These are phyloP conservation scores for Quercus aquifolioides DNA, from an alignment of 306 rosid species.

Conservation along the genomic window DNA sequence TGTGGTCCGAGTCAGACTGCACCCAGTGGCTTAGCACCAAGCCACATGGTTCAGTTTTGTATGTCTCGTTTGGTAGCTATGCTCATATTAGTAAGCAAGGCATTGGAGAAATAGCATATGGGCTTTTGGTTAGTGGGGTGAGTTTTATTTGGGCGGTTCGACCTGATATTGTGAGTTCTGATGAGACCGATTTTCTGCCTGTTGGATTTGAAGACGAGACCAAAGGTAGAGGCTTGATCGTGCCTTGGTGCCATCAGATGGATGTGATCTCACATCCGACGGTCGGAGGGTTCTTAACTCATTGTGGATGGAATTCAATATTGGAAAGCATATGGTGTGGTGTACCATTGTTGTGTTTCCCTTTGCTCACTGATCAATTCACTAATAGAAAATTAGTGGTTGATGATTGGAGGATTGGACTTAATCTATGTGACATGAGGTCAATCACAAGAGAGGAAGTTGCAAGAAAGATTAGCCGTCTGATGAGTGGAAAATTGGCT, in stretches of 20 bases:
- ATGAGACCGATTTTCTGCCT: not conserved
- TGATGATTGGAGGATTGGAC: constrained; percentile 39
- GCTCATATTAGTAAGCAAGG: not conserved
- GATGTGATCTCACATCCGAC: constrained; percentile 32
- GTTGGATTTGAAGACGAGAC: constrained; percentile 17
- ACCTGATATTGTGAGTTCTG: not conserved
- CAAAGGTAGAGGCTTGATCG: constrained; percentile 14
- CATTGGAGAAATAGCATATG: not conserved
- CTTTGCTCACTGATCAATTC: constrained; percentile 19
- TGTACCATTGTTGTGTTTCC: constrained; percentile 31
- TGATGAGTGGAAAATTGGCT: constrained; percentile 17
- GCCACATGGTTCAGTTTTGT: not conserved
- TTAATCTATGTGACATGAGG: constrained; percentile 26
- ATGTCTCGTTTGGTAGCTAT: constrained; percentile 1
- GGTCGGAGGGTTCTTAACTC: constrained; percentile 32
- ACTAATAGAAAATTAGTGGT: constrained; percentile 36
- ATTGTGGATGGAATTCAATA: constrained; percentile 41
- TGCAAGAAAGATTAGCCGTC: constrained; percentile 16
- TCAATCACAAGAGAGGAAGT: constrained; percentile 20
- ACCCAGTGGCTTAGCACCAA: not conserved
- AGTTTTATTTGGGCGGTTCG: constrained; percentile 5
- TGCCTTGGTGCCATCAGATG: constrained; percentile 31
- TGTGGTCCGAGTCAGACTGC: constrained; percentile 7
- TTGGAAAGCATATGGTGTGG: constrained; percentile 33
- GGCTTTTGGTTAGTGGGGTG: not conserved